Evolutionary conservation across 495 filamentous ascomycete genomes (phyloP).

Genomic region (Aspergillus diversus): DNA sequence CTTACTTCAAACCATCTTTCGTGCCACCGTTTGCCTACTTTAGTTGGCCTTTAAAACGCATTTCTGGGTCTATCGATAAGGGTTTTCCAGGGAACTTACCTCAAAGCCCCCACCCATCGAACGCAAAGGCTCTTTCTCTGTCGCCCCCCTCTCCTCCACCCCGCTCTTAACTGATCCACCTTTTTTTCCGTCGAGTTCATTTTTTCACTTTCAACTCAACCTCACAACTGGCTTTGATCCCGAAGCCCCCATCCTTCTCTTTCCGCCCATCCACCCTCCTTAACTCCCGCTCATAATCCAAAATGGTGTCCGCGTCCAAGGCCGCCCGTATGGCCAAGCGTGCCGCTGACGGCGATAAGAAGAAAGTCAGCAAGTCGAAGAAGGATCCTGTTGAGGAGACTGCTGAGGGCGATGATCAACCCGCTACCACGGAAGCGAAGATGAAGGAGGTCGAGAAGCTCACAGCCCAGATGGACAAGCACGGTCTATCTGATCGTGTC

Average conservation of each 20-base stretch:
- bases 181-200: constrained; percentile 28
- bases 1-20: background rate
- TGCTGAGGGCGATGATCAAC: constrained; percentile 62
- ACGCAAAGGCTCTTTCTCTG: constrained; percentile 26
- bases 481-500: constrained; percentile 95
- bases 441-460: constrained; percentile 82
- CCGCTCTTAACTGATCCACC: constrained; percentile 48
- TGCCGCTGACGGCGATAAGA: constrained; percentile 66
- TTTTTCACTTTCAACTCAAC: constrained; percentile 33
- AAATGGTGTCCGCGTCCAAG: constrained; percentile 88
- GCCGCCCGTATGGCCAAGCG: constrained; percentile 97
- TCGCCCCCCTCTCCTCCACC: constrained; percentile 40
- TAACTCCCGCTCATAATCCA: constrained; percentile 29
- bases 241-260: constrained; percentile 17
- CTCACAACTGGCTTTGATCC: constrained; percentile 35
- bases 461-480: constrained; percentile 87
- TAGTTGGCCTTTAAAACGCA: background rate
- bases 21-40: background rate
- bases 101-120: constrained; percentile 32
- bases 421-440: constrained; percentile 71
- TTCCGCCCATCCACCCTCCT: constrained; percentile 16
- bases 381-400: constrained; percentile 63
- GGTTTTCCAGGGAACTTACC: constrained; percentile 35
- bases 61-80: constrained; percentile 45
- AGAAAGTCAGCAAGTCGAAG: constrained; percentile 76